phyloP scores from a whole-genome alignment of 306 rosid species.

The Lupinus albus region DNA sequence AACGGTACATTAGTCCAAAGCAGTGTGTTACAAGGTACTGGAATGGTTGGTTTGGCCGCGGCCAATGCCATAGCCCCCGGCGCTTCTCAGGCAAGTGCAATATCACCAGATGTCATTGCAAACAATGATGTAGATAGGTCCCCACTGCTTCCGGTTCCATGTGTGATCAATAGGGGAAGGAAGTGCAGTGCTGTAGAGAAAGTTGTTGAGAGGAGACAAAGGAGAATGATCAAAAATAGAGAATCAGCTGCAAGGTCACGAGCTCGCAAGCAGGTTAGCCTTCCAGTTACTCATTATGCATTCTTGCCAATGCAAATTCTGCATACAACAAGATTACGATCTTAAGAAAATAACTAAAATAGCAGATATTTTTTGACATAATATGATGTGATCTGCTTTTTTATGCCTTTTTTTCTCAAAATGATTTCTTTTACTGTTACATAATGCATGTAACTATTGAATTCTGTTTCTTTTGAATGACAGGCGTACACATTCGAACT shows the following conservation, averaged over 20 bases:
- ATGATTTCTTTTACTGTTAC: not conserved
- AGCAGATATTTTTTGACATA: not conserved
- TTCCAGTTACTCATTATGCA: constrained; percentile 8
- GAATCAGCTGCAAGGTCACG: constrained; percentile 98
- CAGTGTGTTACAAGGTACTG: constrained; percentile 41
- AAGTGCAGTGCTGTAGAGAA: constrained; percentile 65
- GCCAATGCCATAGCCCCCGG: constrained; percentile 47
- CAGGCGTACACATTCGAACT: constrained; percentile 94
- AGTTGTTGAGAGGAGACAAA: constrained; percentile 93
- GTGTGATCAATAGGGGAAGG: constrained; percentile 68
- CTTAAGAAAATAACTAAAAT: not conserved
- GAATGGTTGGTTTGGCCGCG: constrained; percentile 56
- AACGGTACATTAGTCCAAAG: constrained; percentile 52
- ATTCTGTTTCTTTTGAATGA: constrained; percentile 35
- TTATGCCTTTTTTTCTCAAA: not conserved
- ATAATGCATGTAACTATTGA: constrained; percentile 7
- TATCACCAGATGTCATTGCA: constrained; percentile 56
- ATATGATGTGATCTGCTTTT: not conserved
- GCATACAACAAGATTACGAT: not conserved
- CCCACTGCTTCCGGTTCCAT: constrained; percentile 69
- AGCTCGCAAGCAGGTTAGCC: constrained; percentile 92
- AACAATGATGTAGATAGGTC: constrained; percentile 47
- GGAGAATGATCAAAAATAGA: constrained; percentile 93
- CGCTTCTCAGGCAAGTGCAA: constrained; percentile 57
- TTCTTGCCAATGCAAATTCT: constrained; percentile 8